Evolutionary conservation across 225 moss, liverwort and hornwort species (phyloP), one percentile per base, ranked within the genome.

Genomic region (Rhytidiadelphus loreus): DNA sequence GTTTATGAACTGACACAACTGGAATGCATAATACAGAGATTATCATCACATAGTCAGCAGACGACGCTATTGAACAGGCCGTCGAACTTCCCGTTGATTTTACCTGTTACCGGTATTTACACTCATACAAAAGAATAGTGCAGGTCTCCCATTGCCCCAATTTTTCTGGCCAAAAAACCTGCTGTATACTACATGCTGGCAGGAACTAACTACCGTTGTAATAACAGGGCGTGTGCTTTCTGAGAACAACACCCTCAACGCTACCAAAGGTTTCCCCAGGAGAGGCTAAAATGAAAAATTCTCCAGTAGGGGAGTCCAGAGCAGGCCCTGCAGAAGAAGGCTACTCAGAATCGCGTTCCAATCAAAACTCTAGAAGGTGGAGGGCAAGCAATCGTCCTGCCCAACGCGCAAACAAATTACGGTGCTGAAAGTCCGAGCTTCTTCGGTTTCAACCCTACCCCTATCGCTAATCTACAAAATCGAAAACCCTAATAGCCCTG

Each of bases 281-380:
- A 80, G 64, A 62, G 82, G 58, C 52, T 82, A 64, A n/a, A 70
- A 52, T 60, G 32, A 68, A 89, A 90, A 90, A 53, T 53, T 83
- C 74, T 73, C 88, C 73, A 61, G 87, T 71, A 30, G 60, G 80
- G 58, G 82, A 68, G 29, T 80, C 24, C 44, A 68, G 26, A 78
- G 79, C 86, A 59, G 81, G 70, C 32, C 87, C 87, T 87, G 87
- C 88, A 88, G 82, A 63, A 61, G 74, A 88, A 88, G 88, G 88
- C 82, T 25, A 53, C 53, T 88, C 82, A 88, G 73, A 88, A 73
- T 53, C 53, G 48, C 59, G 30, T 69, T 80, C 39, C 58, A 41
- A 79, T n/a, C 60, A 87, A 81, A 71, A 71, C 30, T 44, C 71
- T 72, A 48, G 16, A 71, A 44, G 4, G 20, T 17, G 20, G 30